Evolutionary conservation across 148 eudicot genomes (phyloP), one percentile per base, ranked within the genome.

Genomic region (Cornus controversa): DNA sequence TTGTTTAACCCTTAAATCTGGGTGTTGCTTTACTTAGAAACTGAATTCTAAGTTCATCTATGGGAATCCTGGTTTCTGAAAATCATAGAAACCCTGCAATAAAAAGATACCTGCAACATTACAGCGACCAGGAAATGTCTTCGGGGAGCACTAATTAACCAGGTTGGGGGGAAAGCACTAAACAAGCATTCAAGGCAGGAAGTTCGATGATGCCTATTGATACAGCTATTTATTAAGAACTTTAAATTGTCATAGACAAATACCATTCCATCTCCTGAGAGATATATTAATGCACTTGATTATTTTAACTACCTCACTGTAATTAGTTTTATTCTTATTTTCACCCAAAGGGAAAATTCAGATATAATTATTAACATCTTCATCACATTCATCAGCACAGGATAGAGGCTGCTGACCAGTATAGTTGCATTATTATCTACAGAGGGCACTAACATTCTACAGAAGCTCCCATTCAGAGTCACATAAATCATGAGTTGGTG

Each of bases 401-500:
- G 54, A 24, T 20, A 25, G 11, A 74, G 34, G 50, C 69, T 24
- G 77, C 69, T 13, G 60, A n/a, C 29, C 77, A 36, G 50, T 37
- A 63, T 34, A 10, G 69, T 37, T 16, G 57, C 57, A 74, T 70
- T 50, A 69, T 60, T 64, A 69, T 68, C 24, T 45, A 80, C 66
- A 64, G n/a, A 65, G 37, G 31, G 60, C 16, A 63, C 23, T 27
- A 27, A 23, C 37, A 73, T 58, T 78, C 45, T 81, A 87, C 66
- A 87, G 72, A 65, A 87, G 70, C 78, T 87, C 90, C 90, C 90
- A 87, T 31, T 87, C 90, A 40, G 75, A 67, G 6, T 80, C 85
- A 20, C 78, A 34, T 58, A 75, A 23, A 54, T 79, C 82, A 42
- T 34, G 24, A 16, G 79, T 25, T 18, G 29, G 40, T 66, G 77